A percentile compares a stretch with the other conserved stretches of the same genome.
These are phyloP conservation scores for Wickerhamiella pararugosa DNA, from an alignment of 1,139 yeast species.

Conservation along the genomic window DNA sequence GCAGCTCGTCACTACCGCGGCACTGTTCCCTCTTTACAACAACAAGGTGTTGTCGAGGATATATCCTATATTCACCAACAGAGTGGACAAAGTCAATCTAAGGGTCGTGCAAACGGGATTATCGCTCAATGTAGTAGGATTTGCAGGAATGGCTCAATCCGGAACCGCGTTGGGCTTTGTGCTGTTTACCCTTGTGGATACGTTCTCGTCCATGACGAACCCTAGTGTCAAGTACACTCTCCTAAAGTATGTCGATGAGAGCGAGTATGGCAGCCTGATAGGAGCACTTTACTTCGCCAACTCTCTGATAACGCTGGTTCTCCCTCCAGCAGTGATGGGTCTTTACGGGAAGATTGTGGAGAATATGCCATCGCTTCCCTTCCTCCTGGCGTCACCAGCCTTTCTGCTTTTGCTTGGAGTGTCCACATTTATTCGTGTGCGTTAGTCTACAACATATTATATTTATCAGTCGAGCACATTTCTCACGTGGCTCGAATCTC, in stretches of 20 bases:
- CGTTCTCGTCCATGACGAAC: conserved; percentile 12
- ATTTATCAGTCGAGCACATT: no score
- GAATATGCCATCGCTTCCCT: conserved; percentile 13
- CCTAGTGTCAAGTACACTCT: conserved; percentile 14
- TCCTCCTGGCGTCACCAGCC: conserved; percentile 8
- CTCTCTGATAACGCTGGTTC: conserved; percentile 8
- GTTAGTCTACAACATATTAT: no score
- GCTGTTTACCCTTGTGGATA: conserved; percentile 12
- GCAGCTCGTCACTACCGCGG: conserved; percentile 13
- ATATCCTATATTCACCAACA: conserved; percentile 9
- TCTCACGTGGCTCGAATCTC: no score
- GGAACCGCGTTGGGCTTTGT: conserved; percentile 9
- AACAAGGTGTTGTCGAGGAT: conserved; percentile 7
- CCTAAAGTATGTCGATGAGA: conserved; percentile 13
- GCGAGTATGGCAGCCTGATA: conserved; percentile 14
- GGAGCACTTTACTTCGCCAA: conserved; percentile 13
- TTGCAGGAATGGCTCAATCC: conserved; percentile 11
- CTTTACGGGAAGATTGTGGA: conserved; percentile 12
- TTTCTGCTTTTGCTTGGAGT: no score
- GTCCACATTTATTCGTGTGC: no score
- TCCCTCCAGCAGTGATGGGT: conserved; percentile 13
- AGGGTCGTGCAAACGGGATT: conserved; percentile 10
- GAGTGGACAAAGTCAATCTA: conserved; percentile 12
- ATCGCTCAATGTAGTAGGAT: conserved; percentile 9
- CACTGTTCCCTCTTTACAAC: conserved; percentile 13